Evolutionary conservation across 2,329 filamentous ascomycete species (phyloP).

Genomic region (Phialophora chinensis): DNA sequence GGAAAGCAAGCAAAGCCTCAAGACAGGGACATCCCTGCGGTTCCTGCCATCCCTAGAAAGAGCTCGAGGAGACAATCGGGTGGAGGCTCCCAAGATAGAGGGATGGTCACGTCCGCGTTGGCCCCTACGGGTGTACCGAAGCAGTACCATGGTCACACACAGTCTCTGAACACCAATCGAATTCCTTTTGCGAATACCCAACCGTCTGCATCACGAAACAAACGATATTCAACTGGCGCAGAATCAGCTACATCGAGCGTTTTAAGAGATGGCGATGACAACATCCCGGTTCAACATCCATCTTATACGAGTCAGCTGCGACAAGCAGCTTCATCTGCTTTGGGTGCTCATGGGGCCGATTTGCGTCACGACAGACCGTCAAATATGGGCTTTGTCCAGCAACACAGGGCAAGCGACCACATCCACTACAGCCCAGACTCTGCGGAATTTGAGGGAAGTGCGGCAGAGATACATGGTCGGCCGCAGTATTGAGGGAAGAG

Average conservation of each 20-base stretch:
- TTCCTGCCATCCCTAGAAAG: conserved; percentile 67
- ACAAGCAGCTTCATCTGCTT: conserved; percentile 41
- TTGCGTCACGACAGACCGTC: conserved; percentile 53
- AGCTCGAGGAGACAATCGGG: conserved; percentile 69
- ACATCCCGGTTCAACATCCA: conserved; percentile 31
- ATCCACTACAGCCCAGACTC: conserved; percentile 52
- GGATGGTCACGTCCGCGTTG: conserved; percentile 24
- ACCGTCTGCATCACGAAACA: conserved; percentile 17
- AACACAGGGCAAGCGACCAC: conserved; percentile 56
- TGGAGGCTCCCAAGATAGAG: conserved; percentile 31
- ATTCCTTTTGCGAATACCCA: conserved; percentile 48
- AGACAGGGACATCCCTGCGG: conserved; percentile 40
- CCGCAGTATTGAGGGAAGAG: conserved; percentile 12
- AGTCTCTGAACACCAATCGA: conserved; percentile 43
- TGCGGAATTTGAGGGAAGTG: conserved; percentile 35
- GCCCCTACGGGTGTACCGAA: conserved; percentile 24
- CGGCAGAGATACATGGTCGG: conserved; percentile 34
- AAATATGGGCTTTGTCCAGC: conserved; percentile 57
- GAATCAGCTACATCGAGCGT: conserved; percentile 48
- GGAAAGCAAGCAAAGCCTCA: conserved; percentile 43
- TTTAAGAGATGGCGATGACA: conserved; percentile 41
- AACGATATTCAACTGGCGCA: conserved; percentile 38
- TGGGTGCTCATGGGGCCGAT: conserved; percentile 42
- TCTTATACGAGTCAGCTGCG: conserved; percentile 39
- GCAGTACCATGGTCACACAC: conserved; percentile 29